phyloP scores from a whole-genome alignment of 2,329 filamentous ascomycete species.

The Pseudocercospora macadamiae region DNA sequence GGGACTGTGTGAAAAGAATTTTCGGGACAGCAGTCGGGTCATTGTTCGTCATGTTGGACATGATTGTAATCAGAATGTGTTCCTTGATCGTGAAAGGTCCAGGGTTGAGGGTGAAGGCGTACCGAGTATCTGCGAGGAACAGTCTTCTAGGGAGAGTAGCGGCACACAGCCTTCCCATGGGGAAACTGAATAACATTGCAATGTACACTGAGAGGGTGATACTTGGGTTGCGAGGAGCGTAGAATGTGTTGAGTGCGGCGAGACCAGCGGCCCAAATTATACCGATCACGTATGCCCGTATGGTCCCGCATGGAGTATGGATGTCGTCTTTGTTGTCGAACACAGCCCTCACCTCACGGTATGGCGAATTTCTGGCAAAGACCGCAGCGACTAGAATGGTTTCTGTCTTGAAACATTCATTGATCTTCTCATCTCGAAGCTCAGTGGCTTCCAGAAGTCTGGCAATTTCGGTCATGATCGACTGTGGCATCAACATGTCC shows the following conservation, averaged over 20 bases:
- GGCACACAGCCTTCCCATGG: conserved; percentile 46
- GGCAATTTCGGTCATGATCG: neutral
- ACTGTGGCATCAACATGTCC: neutral
- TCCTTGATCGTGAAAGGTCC: conserved; percentile 67
- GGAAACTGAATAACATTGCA: conserved; percentile 35
- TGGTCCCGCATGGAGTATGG: conserved; percentile 34
- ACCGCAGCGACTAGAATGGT: conserved; percentile 1
- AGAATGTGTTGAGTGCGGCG: conserved; percentile 36
- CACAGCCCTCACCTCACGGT: conserved; percentile 32
- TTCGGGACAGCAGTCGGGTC: neutral
- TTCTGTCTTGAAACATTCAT: neutral
- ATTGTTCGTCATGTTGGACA: conserved; percentile 57
- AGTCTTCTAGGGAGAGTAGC: conserved; percentile 51
- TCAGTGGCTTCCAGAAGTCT: neutral
- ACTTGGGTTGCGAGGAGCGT: conserved; percentile 37
- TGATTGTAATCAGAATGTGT: conserved; percentile 64
- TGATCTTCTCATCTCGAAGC: neutral
- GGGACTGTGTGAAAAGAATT: conserved; percentile 11
- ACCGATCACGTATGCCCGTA: conserved; percentile 39
- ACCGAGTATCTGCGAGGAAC: conserved; percentile 57
- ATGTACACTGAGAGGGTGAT: conserved; percentile 37
- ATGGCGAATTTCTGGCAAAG: conserved; percentile 24
- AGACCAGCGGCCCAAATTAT: conserved; percentile 33
- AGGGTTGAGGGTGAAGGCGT: conserved; percentile 58
- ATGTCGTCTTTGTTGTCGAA: conserved; percentile 27